Conservation (phyloP, 129 eudicot genomes). For the Artemisia argyi region DNA sequence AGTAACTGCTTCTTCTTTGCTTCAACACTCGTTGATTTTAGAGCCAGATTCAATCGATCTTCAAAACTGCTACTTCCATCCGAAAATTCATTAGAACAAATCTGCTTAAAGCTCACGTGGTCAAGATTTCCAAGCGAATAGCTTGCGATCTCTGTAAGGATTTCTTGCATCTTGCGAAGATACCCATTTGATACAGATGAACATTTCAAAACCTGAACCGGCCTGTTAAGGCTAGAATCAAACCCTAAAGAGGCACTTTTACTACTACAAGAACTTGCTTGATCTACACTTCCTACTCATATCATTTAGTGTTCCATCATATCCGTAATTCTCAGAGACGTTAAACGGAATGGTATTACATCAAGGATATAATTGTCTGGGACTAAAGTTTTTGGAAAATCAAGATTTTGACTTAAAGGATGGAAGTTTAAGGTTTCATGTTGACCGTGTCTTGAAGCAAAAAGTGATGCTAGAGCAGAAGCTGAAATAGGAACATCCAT, state of each 20-base stretch:
- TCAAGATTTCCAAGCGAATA: conserved; percentile 59
- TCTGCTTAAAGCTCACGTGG: conserved; percentile 24
- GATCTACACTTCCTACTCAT: conserved; percentile 35
- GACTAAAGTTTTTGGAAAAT: conserved; percentile 6
- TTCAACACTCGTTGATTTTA: conserved; percentile 32
- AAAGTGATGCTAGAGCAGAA: conserved; percentile 45
- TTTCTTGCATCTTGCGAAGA: conserved; percentile 70
- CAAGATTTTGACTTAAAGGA: conserved; percentile 30
- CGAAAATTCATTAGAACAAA: conserved; percentile 27
- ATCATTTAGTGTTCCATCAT: conserved; percentile 37
- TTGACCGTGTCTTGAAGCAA: conserved; percentile 42
- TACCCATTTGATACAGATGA: conserved; percentile 51
- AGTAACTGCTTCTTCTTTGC: conserved; percentile 60
- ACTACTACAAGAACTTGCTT: conserved; percentile 37
- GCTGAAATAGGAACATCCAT: conserved; percentile 50
- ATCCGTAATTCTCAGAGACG: conserved; percentile 31
- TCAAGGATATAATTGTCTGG: conserved; percentile 25
- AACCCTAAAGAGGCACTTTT: conserved; percentile 27
- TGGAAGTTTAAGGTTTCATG: conserved; percentile 23
- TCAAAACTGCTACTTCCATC: conserved; percentile 21
- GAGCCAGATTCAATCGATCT: conserved; percentile 12
- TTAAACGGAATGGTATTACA: conserved; percentile 19
- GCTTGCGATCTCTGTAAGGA: conserved; percentile 66
- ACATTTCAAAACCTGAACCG: conserved; percentile 37
- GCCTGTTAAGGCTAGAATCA: conserved; percentile 33